phyloP scores from a whole-genome alignment of 2,329 filamentous ascomycete species.

The Trichoderma lentiforme region DNA sequence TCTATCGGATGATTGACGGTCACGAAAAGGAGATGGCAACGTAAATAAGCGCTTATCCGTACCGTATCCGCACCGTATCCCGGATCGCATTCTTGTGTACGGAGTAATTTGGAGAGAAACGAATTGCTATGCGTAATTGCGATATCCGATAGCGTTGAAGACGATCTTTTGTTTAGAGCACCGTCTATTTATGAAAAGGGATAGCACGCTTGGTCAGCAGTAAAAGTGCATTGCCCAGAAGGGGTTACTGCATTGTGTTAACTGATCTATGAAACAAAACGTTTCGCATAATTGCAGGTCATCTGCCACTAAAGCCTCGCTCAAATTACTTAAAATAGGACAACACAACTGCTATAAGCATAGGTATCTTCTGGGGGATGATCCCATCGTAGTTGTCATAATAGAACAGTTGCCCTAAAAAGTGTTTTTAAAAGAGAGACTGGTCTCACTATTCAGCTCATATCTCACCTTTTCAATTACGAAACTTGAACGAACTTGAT shows the following conservation, averaged over 20 bases:
- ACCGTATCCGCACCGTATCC: conserved; percentile 10
- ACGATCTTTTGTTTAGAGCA: background rate
- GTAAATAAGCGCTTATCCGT: background rate
- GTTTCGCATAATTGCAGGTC: background rate
- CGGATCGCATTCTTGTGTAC: no score
- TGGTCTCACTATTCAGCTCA: background rate
- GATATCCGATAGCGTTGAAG: background rate
- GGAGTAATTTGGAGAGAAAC: background rate
- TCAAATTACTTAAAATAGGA: background rate
- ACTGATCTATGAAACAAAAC: background rate
- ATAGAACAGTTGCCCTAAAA: background rate
- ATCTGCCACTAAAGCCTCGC: background rate
- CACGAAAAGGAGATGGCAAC: background rate
- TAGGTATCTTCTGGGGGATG: background rate
- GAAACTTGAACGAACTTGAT: background rate
- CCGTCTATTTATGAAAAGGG: background rate
- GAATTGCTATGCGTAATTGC: background rate
- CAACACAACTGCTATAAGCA: background rate
- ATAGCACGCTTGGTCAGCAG: background rate
- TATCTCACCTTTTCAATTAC: background rate
- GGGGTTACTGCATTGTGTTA: background rate
- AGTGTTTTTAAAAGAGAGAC: background rate
- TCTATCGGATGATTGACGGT: background rate
- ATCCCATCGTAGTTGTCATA: background rate
- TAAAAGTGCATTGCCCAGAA: background rate